phyloP scores from a whole-genome alignment of 2,329 filamentous ascomycete genomes.

The Colletotrichum sp. region DNA sequence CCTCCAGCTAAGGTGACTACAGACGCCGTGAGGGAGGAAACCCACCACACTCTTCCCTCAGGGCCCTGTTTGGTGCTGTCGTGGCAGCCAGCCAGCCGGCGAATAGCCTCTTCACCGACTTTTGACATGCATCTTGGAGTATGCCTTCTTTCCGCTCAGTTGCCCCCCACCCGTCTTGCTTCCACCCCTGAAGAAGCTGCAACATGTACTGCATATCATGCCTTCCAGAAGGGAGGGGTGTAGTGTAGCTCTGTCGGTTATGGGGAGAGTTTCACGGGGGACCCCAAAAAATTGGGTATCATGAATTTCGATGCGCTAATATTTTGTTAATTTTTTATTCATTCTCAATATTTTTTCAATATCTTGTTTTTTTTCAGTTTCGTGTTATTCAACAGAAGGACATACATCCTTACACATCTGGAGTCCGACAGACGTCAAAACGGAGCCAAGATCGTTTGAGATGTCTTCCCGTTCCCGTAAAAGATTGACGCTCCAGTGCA shows the following conservation, averaged over 20 bases:
- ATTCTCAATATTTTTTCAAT: not conserved
- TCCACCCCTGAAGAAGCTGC: not conserved
- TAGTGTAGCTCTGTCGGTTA: not conserved
- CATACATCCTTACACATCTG: not conserved
- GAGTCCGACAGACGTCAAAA: slow-evolving; percentile 10
- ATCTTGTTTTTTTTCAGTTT: not conserved
- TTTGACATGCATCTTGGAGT: slow-evolving; percentile 8
- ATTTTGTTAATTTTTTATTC: not conserved
- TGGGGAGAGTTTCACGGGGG: not conserved
- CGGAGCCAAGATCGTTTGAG: not conserved
- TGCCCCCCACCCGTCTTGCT: not conserved
- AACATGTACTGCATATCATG: not conserved
- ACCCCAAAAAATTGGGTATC: not conserved
- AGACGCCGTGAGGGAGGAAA: not conserved
- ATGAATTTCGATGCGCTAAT: not conserved
- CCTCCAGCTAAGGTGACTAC: not conserved
- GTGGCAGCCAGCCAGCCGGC: slow-evolving; percentile 16
- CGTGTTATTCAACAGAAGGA: not conserved
- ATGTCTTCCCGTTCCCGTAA: slow-evolving; percentile 3
- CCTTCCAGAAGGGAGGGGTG: not conserved
- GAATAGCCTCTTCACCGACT: slow-evolving; percentile 17
- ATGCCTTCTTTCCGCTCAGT: not conserved
- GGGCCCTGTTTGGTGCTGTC: not conserved
- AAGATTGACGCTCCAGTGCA: not conserved
- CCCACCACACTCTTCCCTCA: not conserved